Evolutionary conservation across 129 eudicot genomes (phyloP), one percentile per base, ranked within the genome.

Genomic region (Flaveria sonorensis): DNA sequence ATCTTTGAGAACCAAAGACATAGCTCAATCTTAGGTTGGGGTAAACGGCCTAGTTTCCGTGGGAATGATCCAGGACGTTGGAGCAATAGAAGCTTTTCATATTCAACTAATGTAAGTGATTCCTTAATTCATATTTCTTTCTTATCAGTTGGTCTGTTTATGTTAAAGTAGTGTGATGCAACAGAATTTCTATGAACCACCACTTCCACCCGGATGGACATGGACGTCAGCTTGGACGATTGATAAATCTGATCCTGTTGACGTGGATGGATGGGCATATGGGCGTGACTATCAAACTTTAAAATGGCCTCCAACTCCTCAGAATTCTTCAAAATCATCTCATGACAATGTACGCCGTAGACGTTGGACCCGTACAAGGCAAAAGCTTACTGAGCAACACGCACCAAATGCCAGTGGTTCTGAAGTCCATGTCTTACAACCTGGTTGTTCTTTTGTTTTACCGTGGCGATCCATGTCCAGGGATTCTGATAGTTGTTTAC

Each of bases 381-480:
- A 87, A 78, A 84, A 78, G 60, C 60, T 40, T 72, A 60, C 71
- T 39, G 86, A 79, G 7, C 36, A 74, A 68, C 72, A 57, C 18
- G 36, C 72, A 28, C 36, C 75, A 51, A 81, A 70, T 26, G 28
- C 68, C 18, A 39, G 62, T 68, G 84, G 78, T 60, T 60, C 77
- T 70, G 82, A 81, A 81, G 57, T 82, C 39, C 72, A 65, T 72
- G 64, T 86, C 40, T 21, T 89, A 76, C 28, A 72, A 74, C 92
- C 99, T 47, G 94, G 89, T 86, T 78, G 85, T 65, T 84, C 86
- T 78, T 69, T 71, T 48, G 82, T 85, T 40, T 83, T 95, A 74
- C 99, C 99, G 24, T 95, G 99, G 99, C 84, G 81, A 85, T 79
- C 94, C 72, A 89, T 82, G 80, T 89, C 86, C 48, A 83, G 61